phyloP scores from a whole-genome alignment of 2,329 filamentous ascomycete species.

The Trematosphaeria pertusa region DNA sequence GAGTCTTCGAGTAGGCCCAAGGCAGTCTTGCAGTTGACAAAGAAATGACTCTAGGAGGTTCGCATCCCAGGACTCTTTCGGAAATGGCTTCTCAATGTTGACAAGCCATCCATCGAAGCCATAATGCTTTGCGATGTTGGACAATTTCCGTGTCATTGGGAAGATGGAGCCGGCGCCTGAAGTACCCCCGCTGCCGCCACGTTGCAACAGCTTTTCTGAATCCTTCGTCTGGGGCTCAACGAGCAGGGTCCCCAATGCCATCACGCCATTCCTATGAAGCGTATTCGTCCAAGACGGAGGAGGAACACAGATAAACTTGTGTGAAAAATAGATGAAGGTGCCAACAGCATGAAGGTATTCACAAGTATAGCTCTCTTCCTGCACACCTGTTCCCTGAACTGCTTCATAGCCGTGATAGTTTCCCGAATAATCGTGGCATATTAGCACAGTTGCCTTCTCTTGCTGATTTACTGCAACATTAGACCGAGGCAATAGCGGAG shows the following conservation, averaged over 20 bases:
- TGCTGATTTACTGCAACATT: not conserved
- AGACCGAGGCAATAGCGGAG: constrained; percentile 40
- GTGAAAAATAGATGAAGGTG: constrained; percentile 57
- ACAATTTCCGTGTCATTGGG: constrained; percentile 47
- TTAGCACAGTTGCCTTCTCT: constrained; percentile 33
- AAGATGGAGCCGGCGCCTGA: constrained; percentile 28
- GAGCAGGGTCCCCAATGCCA: constrained; percentile 52
- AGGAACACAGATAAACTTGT: constrained; percentile 54
- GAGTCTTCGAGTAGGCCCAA: constrained; percentile 38
- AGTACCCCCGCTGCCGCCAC: constrained; percentile 8
- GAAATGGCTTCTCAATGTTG: constrained; percentile 55
- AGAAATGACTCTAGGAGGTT: constrained; percentile 47
- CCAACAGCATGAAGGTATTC: constrained; percentile 54
- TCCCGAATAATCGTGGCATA: constrained; percentile 52
- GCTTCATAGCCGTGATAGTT: constrained; percentile 55
- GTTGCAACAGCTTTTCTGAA: constrained; percentile 38
- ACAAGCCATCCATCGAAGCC: constrained; percentile 58
- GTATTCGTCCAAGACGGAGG: constrained; percentile 56
- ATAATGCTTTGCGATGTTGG: constrained; percentile 48
- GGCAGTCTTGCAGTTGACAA: constrained; percentile 40
- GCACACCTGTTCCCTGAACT: constrained; percentile 36
- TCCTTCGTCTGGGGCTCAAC: constrained; percentile 50
- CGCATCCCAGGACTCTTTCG: constrained; percentile 38
- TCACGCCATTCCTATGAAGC: constrained; percentile 56
- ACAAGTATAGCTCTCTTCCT: constrained; percentile 48